These are phyloP conservation scores for Pythium folliculosum DNA, from an alignment of 352 stramenopile species.

Conservation along the genomic window DNA sequence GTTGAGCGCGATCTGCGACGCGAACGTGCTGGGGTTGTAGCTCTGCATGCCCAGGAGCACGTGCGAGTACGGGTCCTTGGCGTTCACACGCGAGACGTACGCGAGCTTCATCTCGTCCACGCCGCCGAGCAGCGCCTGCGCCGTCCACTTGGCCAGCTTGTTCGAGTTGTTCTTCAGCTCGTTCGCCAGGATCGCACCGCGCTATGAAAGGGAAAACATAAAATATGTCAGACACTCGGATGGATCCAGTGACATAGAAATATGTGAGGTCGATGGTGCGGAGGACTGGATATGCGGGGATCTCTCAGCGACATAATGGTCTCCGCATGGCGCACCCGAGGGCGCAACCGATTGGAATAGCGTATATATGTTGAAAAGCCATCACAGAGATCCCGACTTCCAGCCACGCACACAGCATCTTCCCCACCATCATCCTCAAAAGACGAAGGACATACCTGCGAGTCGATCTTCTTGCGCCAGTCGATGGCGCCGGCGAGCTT, in stretches of 20 bases:
- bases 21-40: constrained; percentile 97
- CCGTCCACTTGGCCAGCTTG: constrained; percentile 98
- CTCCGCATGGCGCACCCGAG: constrained; percentile 33
- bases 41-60: constrained; percentile 95
- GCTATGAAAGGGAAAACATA: constrained; percentile 52
- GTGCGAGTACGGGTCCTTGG: constrained; percentile 96
- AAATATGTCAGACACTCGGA: constrained; percentile 8
- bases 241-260: not conserved
- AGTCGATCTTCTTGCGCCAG: constrained; percentile 98
- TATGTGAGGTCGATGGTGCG: not conserved
- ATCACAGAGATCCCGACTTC: constrained; percentile 59
- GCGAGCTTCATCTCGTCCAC: constrained; percentile 98
- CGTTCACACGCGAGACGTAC: constrained; percentile 93
- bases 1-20: constrained; percentile 96
- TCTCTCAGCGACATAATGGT: constrained; percentile 36
- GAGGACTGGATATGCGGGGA: not conserved
- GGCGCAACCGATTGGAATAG: constrained; percentile 38
- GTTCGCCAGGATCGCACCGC: constrained; percentile 95
- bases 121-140: constrained; percentile 94
- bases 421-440: not conserved
- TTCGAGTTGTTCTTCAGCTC: constrained; percentile 99
- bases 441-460: constrained; percentile 52
- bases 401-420: constrained; percentile 9
- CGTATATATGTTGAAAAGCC: constrained; percentile 48
- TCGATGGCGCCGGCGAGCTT: constrained; percentile 87